phyloP scores from a whole-genome alignment of 2,329 filamentous ascomycete species.

The Fusarium torreyae region DNA sequence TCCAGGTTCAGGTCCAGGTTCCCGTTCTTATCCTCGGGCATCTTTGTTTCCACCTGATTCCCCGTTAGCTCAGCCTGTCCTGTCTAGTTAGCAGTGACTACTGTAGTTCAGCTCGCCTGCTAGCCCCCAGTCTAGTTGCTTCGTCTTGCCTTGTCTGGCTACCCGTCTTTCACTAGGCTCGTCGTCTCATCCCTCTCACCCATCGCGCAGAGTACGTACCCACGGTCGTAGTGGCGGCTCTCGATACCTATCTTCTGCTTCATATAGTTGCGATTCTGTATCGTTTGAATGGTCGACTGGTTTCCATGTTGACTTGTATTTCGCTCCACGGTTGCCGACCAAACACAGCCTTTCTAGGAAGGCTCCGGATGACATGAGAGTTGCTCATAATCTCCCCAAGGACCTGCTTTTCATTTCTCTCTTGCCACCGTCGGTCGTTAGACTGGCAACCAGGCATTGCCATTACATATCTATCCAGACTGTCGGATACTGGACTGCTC shows the following conservation, averaged over 20 bases:
- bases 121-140: constrained; percentile 17
- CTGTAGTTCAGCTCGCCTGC: constrained; percentile 40
- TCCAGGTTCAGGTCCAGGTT: constrained; percentile 20
- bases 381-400: constrained; percentile 21
- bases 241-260: background rate
- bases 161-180: constrained; percentile 28
- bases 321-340: constrained; percentile 6
- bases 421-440: constrained; percentile 17
- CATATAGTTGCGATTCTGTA: background rate
- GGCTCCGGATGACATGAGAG: constrained; percentile 13
- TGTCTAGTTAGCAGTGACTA: constrained; percentile 1
- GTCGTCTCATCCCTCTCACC: constrained; percentile 14
- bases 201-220: constrained; percentile 2
- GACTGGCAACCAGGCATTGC: constrained; percentile 27
- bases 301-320: background rate
- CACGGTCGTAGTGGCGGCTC: background rate
- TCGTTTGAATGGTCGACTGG: background rate
- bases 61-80: constrained; percentile 36
- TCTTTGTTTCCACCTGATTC: constrained; percentile 6
- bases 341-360: background rate
- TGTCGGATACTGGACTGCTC: constrained; percentile 42
- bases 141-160: constrained; percentile 20
- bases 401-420: constrained; percentile 12
- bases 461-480: constrained; percentile 43
- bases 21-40: constrained; percentile 19